Conservation (phyloP, 2,329 filamentous ascomycete species). For the Dothiorella sarmentorum region DNA sequence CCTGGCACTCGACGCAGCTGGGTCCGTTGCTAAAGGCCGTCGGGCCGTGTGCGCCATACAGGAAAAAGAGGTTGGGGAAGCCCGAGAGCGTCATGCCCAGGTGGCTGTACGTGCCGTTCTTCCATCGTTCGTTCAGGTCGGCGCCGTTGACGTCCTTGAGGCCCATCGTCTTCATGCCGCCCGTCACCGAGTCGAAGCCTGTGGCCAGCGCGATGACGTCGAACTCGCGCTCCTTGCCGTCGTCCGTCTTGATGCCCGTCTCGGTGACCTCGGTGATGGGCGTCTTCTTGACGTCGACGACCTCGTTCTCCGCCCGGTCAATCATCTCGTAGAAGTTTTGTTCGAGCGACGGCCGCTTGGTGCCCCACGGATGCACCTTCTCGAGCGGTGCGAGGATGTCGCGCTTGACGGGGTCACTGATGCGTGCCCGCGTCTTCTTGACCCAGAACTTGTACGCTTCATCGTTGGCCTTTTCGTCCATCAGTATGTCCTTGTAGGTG, state of each 20-base stretch:
- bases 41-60: slow-evolving; percentile 44
- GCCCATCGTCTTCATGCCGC: slow-evolving; percentile 41
- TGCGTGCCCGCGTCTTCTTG: slow-evolving; percentile 42
- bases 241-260: slow-evolving; percentile 39
- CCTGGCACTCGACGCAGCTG: slow-evolving; percentile 40
- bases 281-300: slow-evolving; percentile 43
- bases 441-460: slow-evolving; percentile 48
- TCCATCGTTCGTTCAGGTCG: slow-evolving; percentile 40
- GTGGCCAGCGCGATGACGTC: slow-evolving; percentile 46
- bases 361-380: slow-evolving; percentile 45
- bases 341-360: slow-evolving; percentile 47
- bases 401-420: slow-evolving; percentile 43
- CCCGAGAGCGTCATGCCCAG: slow-evolving; percentile 42
- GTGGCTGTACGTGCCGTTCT: slow-evolving; percentile 39
- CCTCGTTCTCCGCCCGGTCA: slow-evolving; percentile 41
- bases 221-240: slow-evolving; percentile 41
- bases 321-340: slow-evolving; percentile 48
- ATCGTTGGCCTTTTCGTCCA: slow-evolving; percentile 41
- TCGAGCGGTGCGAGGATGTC: slow-evolving; percentile 46
- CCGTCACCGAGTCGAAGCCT: slow-evolving; percentile 46
- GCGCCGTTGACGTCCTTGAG: slow-evolving; percentile 37
- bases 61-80: slow-evolving; percentile 40
- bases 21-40: slow-evolving; percentile 44
- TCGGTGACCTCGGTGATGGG: slow-evolving; percentile 40
- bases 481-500: slow-evolving; percentile 41